These are phyloP conservation scores for Lentithecium fluviatile DNA, from an alignment of 495 filamentous ascomycete species.

Conservation along the genomic window DNA sequence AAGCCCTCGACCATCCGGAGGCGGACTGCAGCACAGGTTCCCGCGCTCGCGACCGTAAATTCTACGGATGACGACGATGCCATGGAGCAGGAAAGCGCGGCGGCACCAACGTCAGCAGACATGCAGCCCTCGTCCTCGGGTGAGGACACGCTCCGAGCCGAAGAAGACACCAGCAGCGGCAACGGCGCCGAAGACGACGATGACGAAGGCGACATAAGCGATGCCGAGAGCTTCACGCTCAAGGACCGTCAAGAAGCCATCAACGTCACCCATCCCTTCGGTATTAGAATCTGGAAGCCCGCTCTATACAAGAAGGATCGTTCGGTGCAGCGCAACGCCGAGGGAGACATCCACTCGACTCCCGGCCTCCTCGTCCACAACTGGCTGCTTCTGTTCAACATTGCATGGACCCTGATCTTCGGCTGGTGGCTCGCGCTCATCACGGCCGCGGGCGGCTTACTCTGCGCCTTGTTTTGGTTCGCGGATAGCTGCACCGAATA, in stretches of 20 bases:
- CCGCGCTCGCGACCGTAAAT: constrained; percentile 53
- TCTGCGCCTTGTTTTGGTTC: constrained; percentile 78
- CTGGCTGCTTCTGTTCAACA: constrained; percentile 81
- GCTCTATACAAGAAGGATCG: constrained; percentile 96
- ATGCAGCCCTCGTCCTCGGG: constrained; percentile 39
- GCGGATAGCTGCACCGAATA: constrained; percentile 74
- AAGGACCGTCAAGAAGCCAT: constrained; percentile 97
- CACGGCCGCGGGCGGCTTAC: constrained; percentile 66
- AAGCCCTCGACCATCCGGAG: constrained; percentile 68
- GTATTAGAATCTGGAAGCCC: constrained; percentile 98
- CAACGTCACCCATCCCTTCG: constrained; percentile 98
- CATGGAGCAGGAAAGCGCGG: constrained; percentile 25
- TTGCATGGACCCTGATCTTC: constrained; percentile 87
- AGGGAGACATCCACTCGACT: constrained; percentile 95
- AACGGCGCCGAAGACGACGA: constrained; percentile 48
- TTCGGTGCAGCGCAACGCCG: constrained; percentile 92
- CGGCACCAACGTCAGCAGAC: constrained; percentile 34
- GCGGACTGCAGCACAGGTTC: constrained; percentile 59
- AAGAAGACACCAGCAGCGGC: constrained; percentile 51
- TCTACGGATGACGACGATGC: constrained; percentile 38
- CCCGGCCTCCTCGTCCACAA: constrained; percentile 83
- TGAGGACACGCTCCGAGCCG: constrained; percentile 39
- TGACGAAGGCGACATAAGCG: constrained; percentile 47
- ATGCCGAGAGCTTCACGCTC: constrained; percentile 61
- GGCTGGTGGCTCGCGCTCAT: constrained; percentile 95